A percentile compares a stretch with the other conserved stretches of the same genome.
Conservation (phyloP, 345 rosid genomes). For the Euphorbia peplus region DNA sequence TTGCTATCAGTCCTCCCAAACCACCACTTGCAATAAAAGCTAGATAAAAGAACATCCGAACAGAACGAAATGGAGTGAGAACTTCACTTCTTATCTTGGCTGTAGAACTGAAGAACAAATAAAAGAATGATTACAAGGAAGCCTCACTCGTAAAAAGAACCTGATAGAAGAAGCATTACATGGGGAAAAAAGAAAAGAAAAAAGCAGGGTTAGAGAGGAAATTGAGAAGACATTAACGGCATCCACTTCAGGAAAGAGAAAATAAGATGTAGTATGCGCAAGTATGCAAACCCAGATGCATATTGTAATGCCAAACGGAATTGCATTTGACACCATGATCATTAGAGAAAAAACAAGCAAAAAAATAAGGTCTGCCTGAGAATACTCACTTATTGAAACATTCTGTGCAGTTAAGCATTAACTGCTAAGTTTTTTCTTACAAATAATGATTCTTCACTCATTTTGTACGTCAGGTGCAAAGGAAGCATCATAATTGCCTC, state of each 20-base stretch:
- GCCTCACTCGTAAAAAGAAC: constrained; percentile 27
- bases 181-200: constrained; percentile 2
- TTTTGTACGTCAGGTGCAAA: background rate
- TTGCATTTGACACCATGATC: background rate
- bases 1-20: constrained; percentile 81
- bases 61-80: constrained; percentile 84
- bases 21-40: constrained; percentile 76
- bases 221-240: background rate
- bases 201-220: constrained; percentile 21
- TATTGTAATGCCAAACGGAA: too few species aligned
- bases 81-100: constrained; percentile 91
- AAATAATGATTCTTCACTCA: too few species aligned
- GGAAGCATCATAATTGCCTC: background rate
- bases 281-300: background rate
- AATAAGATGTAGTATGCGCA: background rate
- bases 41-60: constrained; percentile 92
- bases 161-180: constrained; percentile 25
- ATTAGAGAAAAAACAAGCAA: background rate
- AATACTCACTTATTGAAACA: background rate
- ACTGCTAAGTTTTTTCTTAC: background rate
- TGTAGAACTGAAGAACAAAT: constrained; percentile 55
- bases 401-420: background rate
- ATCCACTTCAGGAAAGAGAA: constrained; percentile 2
- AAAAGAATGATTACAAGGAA: constrained; percentile 30
- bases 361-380: background rate